Evolutionary conservation across 2,329 filamentous ascomycete genomes (phyloP), one percentile per base, ranked within the genome.

Genomic region (Arthrinium phaeospermum): DNA sequence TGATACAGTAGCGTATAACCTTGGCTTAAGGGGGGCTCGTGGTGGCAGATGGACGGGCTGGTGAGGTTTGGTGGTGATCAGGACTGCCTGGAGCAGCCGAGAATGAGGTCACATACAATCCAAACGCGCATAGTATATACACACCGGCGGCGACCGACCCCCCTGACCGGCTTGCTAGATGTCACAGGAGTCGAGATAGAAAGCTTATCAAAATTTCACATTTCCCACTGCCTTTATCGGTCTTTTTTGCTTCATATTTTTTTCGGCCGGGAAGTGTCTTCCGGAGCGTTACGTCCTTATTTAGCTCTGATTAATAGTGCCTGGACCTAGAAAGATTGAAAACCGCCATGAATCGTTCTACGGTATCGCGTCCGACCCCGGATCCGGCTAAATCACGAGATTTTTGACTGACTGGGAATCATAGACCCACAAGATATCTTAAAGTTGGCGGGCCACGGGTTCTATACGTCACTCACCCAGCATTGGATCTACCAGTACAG

Each of bases 11-110:
- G 34, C n/a, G 57, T 64, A 64, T 64, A 41, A 41, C 22, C 22
- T 41, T 41, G 57, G n/a, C 30, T 12, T 61, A 22, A 37, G 10
- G 53, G 27, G 53, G 30, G 19, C 4, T 7, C 27, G 22, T 22
- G 53, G 53, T 16, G 53, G 27, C 27, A 34, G 53, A 61, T 61
- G 30, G 30, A 30, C 53, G n/a, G 30, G 22, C 57, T 41, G 57
- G 10, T 22, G 34, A 22, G 34, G 57, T 13, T 4, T 22, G 41
- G n/a, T n/a, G 57, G 34, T 24, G 34, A 64, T 61, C 34, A 10
- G 34, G 34, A 10, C 57, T 64, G 57, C 57, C 57, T 64, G 57
- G 57, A n/a, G 57, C 57, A 64, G 57, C 13, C 41, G 34, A 41
- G n/a, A 8, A 51, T 27, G 22, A 51, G 37, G 57, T 64, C 34